Base-by-base conservation (phyloP, 2,329 filamentous ascomycete genomes). In the Harringtonia lauricola region DNA sequence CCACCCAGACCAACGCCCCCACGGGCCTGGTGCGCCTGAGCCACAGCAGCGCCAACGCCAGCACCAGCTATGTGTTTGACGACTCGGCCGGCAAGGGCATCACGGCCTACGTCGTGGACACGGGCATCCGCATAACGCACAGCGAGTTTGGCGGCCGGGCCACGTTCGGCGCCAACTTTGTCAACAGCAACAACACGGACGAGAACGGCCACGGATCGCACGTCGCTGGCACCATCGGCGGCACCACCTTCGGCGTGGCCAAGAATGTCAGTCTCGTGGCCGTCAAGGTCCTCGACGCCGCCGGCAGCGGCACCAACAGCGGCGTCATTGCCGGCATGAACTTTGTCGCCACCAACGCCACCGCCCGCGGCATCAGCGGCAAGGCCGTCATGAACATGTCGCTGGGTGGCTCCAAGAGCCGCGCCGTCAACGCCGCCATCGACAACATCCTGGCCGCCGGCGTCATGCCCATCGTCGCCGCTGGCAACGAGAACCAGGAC, bases 341-440 rank as follows among this genome's bases (percentile, higher is more conserved):
- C 52, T 80, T 66, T 47, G 57, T 76, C 36, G 63, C 66, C 36
- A 49, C 66, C n/a, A 66, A 76, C 49, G 74, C 63, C 34, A 50
- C 55, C 35, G 43, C 57, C 30, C 61, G 60, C 48, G 62, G 63
- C 19, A 57, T 67, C 29, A 46, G 49, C n/a, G 72, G 72, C 54
- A 75, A 72, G 54, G 66, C 71, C 44, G 70, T 80, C 52, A 71
- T 80, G 67, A 80, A 79, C 66, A 76, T 80, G 73, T 79, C 76
- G 4, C 66, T 80, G 18, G 74, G 74, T 46, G 73, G 74, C 24
- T 57, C 60, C 45, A 55, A 51, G 35, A 76, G 71, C 8, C 47
- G 52, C 2, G 68, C 72, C 21, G 57, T 77, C 57, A 79, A 80
- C 64, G 57, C 61, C n/a, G 74, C 73, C 53, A 70, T 54, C 46